Evolutionary conservation across 192 early-diverging fungal species (phyloP).

Genomic region (Podochytrium sp.): DNA sequence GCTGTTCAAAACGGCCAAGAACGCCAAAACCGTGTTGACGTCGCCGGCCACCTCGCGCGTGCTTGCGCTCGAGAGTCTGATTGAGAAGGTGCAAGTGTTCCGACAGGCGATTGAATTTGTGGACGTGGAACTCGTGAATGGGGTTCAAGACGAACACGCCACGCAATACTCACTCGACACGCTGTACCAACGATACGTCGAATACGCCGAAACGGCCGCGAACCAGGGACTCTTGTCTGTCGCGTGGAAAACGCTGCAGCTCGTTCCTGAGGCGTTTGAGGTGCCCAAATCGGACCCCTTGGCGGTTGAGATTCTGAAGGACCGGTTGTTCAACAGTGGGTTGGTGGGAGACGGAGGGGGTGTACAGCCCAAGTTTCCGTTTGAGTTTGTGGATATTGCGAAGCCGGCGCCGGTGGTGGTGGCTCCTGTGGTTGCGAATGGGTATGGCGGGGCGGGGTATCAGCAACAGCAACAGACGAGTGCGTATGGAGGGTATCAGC

Average conservation of each 20-base stretch:
- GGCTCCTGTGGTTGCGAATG: conserved; percentile 7
- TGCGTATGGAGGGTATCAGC: conserved; percentile 6
- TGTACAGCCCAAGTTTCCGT: conserved; percentile 62
- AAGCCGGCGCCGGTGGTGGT: conserved; percentile 13
- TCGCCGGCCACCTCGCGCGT: not conserved
- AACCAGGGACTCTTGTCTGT: conserved; percentile 76
- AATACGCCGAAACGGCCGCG: conserved; percentile 81
- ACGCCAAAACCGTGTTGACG: conserved; percentile 50
- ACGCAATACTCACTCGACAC: conserved; percentile 56
- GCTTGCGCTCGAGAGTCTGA: conserved; percentile 67
- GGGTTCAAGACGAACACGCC: conserved; percentile 37
- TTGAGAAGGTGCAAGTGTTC: conserved; percentile 94
- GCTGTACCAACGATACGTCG: conserved; percentile 84
- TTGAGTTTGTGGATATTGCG: conserved; percentile 59
- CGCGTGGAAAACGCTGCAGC: conserved; percentile 78
- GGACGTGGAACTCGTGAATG: conserved; percentile 67
- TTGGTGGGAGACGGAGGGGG: conserved; percentile 33
- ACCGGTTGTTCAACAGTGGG: conserved; percentile 69
- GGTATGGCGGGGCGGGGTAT: not conserved
- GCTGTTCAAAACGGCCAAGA: conserved; percentile 30
- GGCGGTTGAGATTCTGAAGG: conserved; percentile 68
- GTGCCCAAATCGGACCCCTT: conserved; percentile 45
- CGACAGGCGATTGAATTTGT: conserved; percentile 89
- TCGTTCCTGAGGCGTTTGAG: conserved; percentile 71
- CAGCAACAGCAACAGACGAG: conserved; percentile 9